Evolutionary conservation across 352 stramenopile species (phyloP).

Genomic region (Phytophthora colocasiae): DNA sequence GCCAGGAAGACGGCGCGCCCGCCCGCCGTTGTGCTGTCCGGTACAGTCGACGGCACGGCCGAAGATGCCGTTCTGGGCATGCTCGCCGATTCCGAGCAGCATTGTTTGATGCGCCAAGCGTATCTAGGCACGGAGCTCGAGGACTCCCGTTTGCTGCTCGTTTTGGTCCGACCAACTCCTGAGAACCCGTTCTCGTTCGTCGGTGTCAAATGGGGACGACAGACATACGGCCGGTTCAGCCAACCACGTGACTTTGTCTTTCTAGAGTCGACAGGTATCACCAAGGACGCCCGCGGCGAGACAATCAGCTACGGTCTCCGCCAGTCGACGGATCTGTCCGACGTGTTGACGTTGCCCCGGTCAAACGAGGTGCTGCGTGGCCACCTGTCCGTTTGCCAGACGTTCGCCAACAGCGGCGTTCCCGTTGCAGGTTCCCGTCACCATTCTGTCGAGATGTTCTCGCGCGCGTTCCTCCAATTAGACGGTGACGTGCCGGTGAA

Average conservation of each 20-base stretch:
- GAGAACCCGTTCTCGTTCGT: conserved; percentile 57
- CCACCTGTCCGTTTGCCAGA: conserved; percentile 47
- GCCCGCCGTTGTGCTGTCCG: conserved; percentile 45
- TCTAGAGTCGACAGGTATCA: conserved; percentile 53
- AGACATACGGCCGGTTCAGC: conserved; percentile 47
- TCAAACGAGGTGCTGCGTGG: conserved; percentile 40
- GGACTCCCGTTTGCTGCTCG: conserved; percentile 45
- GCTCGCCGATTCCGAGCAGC: conserved; percentile 47
- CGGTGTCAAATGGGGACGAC: conserved; percentile 53
- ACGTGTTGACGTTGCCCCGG: conserved; percentile 39
- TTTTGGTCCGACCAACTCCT: conserved; percentile 36
- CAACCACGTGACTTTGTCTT: conserved; percentile 56
- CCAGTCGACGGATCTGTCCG: conserved; percentile 40
- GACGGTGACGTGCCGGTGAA: conserved; percentile 48
- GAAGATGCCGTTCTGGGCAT: conserved; percentile 56
- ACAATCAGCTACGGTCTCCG: conserved; percentile 43
- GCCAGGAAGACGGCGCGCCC: conserved; percentile 36
- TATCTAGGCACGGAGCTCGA: conserved; percentile 51
- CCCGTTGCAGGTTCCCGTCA: conserved; percentile 29
- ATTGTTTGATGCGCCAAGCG: conserved; percentile 47
- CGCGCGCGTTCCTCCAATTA: conserved; percentile 45
- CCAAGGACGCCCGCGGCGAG: conserved; percentile 38
- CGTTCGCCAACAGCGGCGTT: conserved; percentile 36
- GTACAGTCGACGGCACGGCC: conserved; percentile 44
- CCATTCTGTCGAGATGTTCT: conserved; percentile 52